These are phyloP conservation scores for Edaphochlamys debaryana DNA, from an alignment of 139 green algal genomes.

Conservation along the genomic window DNA sequence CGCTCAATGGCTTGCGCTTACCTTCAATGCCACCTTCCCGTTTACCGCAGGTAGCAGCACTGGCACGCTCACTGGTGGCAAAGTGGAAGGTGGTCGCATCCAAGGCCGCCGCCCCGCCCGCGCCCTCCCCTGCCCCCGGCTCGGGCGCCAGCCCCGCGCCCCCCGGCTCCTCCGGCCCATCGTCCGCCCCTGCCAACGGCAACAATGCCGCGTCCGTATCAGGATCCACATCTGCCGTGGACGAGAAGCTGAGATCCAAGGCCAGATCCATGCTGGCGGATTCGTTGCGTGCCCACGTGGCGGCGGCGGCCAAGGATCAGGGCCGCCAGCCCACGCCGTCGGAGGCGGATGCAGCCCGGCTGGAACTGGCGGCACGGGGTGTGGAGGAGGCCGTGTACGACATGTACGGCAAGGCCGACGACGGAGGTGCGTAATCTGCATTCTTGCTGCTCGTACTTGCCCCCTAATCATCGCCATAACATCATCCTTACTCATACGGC, in stretches of 20 bases:
- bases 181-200: background rate
- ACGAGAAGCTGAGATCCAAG: conserved; percentile 9
- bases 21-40: no score
- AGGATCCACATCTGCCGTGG: background rate
- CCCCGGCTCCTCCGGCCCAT: no score
- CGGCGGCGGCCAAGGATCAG: background rate
- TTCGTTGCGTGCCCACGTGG: conserved; percentile 5
- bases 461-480: no score
- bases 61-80: conserved; percentile 35
- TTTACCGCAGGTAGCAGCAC: background rate
- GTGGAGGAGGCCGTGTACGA: conserved; percentile 37
- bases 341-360: background rate
- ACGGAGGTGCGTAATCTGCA: no score
- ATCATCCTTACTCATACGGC: no score
- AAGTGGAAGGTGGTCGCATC: conserved; percentile 30
- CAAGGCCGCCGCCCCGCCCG: background rate
- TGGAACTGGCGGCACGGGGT: background rate
- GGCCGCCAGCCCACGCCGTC: background rate
- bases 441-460: no score
- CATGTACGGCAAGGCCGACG: conserved; percentile 8
- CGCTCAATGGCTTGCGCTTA: no score
- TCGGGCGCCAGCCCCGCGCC: background rate
- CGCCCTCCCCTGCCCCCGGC: background rate
- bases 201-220: background rate
- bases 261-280: conserved; percentile 27